A percentile compares a stretch with the other conserved stretches of the same genome.
Conservation (phyloP, 306 rosid genomes). For the Prunus kanzakura region DNA sequence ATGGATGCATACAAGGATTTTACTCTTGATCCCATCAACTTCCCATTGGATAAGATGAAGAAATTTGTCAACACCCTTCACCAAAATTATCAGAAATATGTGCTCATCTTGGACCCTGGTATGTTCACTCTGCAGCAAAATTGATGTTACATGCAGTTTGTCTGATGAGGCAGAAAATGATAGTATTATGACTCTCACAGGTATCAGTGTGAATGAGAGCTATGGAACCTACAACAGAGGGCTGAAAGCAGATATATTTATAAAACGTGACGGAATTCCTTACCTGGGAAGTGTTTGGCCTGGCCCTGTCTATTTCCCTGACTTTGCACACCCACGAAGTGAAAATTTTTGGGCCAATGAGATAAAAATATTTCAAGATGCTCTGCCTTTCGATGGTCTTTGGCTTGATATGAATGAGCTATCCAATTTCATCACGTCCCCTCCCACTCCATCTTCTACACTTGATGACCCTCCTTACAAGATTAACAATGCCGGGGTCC, state of each 20-base stretch:
- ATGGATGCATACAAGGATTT: slow-evolving; percentile 88
- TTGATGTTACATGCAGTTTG: no score
- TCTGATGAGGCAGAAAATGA: neutral
- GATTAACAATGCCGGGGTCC: slow-evolving; percentile 46
- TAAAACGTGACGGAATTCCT: slow-evolving; percentile 54
- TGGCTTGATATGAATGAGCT: slow-evolving; percentile 93
- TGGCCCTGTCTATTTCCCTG: slow-evolving; percentile 75
- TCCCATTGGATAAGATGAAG: slow-evolving; percentile 61
- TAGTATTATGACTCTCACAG: slow-evolving; percentile 30
- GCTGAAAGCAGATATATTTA: slow-evolving; percentile 55
- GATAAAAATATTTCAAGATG: slow-evolving; percentile 53
- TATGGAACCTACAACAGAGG: slow-evolving; percentile 68
- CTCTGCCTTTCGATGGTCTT: slow-evolving; percentile 71
- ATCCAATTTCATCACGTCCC: slow-evolving; percentile 66
- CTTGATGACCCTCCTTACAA: slow-evolving; percentile 82
- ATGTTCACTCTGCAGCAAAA: neutral
- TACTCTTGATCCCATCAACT: slow-evolving; percentile 73
- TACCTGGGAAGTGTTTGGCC: slow-evolving; percentile 92
- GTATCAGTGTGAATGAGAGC: slow-evolving; percentile 58
- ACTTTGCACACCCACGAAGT: slow-evolving; percentile 62
- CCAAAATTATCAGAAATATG: slow-evolving; percentile 75
- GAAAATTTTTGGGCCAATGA: slow-evolving; percentile 59
- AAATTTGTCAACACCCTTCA: slow-evolving; percentile 57
- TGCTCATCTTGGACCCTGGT: slow-evolving; percentile 79
- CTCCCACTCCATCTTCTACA: slow-evolving; percentile 41